Conservation (phyloP, 2,329 filamentous ascomycete species). For the Clonostachys sp. region DNA sequence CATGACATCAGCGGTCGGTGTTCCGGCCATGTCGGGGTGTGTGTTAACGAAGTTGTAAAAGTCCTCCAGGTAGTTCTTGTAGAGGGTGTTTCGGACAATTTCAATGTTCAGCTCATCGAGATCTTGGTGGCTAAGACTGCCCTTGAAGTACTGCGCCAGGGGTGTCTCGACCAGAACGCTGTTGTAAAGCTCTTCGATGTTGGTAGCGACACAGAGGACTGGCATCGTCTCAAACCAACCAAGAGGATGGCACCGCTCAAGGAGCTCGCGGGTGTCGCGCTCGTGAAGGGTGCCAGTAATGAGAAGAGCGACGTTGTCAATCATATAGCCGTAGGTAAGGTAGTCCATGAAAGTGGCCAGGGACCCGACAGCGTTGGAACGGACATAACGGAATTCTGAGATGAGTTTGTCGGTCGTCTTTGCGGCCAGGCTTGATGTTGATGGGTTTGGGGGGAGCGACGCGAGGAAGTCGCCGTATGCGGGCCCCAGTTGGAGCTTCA, state of each 20-base stretch:
- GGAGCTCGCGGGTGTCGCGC: conserved; percentile 88
- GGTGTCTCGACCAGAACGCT: conserved; percentile 96
- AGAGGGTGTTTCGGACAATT: conserved; percentile 96
- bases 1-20: conserved; percentile 93
- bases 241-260: conserved; percentile 93
- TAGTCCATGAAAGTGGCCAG: conserved; percentile 97
- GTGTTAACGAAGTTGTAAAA: conserved; percentile 94
- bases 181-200: conserved; percentile 98
- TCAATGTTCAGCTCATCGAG: conserved; percentile 98
- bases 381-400: conserved; percentile 92
- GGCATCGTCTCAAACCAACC: conserved; percentile 99
- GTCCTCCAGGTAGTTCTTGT: conserved; percentile 99
- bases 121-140: conserved; percentile 91
- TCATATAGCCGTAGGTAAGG: conserved; percentile 99
- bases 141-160: conserved; percentile 95
- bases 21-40: conserved; percentile 78
- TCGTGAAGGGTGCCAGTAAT: conserved; percentile 98
- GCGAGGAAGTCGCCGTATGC: conserved; percentile 97
- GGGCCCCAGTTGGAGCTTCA: conserved; percentile 95
- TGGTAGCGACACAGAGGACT: conserved; percentile 93
- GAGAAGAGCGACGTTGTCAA: conserved; percentile 95
- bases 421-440: conserved; percentile 87
- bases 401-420: conserved; percentile 98
- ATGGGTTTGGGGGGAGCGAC: conserved; percentile 90
- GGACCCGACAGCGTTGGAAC: conserved; percentile 87